Evolutionary conservation across 108 stramenopile genomes (phyloP).

Genomic region (Skeletonema grethae): DNA sequence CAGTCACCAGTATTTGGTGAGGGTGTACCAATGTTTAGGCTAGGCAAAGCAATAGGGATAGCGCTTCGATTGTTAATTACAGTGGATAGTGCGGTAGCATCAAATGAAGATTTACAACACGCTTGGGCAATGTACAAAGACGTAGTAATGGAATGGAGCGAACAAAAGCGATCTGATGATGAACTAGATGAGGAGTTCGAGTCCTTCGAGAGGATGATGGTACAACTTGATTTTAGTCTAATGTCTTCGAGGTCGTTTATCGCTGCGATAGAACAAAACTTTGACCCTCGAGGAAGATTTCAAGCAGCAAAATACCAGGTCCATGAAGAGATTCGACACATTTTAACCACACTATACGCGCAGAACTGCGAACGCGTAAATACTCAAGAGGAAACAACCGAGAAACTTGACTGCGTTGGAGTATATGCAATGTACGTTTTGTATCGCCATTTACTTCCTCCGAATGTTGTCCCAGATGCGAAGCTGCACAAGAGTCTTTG

Average conservation of each 20-base stretch:
- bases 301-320: constrained; percentile 28
- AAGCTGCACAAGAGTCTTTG: constrained; percentile 51
- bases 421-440: constrained; percentile 58
- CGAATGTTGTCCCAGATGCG: constrained; percentile 48
- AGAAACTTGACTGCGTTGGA: constrained; percentile 49
- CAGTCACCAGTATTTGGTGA: constrained; percentile 33
- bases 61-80: constrained; percentile 48
- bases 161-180: constrained; percentile 37
- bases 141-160: constrained; percentile 51
- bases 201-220: constrained; percentile 53
- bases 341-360: constrained; percentile 43
- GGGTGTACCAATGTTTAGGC: constrained; percentile 22
- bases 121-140: constrained; percentile 60
- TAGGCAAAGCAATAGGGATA: constrained; percentile 42
- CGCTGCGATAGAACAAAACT: constrained; percentile 57
- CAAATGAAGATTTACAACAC: constrained; percentile 49
- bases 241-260: constrained; percentile 52
- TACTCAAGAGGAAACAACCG: constrained; percentile 43
- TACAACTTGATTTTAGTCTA: constrained; percentile 50
- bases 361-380: constrained; percentile 45
- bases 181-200: constrained; percentile 38
- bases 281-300: constrained; percentile 48
- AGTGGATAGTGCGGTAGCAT: constrained; percentile 44
- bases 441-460: constrained; percentile 47
- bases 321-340: constrained; percentile 36